Evolutionary conservation across 139 green algal species (phyloP).

Genomic region (Desmodesmus armatus): DNA sequence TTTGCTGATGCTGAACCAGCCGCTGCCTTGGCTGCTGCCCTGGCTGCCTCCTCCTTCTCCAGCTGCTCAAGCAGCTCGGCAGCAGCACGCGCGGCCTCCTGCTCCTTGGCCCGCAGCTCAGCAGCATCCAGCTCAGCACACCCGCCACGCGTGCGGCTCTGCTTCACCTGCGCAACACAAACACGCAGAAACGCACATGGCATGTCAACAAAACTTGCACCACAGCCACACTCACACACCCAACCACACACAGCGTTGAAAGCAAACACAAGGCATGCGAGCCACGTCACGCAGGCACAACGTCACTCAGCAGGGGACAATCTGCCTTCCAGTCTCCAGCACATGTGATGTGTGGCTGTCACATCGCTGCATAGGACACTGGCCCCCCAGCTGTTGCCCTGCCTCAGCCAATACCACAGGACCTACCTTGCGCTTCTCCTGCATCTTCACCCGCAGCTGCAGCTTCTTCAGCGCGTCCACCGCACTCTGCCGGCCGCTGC

Average conservation of each 20-base stretch:
- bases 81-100: constrained; percentile 40
- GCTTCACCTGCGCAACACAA: constrained; percentile 14
- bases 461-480: constrained; percentile 48
- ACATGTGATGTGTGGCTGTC: neutral
- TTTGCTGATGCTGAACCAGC: no score
- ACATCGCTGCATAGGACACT: neutral
- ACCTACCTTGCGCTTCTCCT: constrained; percentile 44
- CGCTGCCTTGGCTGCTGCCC: constrained; percentile 31
- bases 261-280: neutral
- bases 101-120: constrained; percentile 29
- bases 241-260: no score
- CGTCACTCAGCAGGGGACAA: neutral
- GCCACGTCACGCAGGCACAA: neutral
- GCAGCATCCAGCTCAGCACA: constrained; percentile 31
- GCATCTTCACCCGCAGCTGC: constrained; percentile 52
- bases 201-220: neutral
- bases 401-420: neutral
- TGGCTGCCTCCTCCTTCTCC: constrained; percentile 45
- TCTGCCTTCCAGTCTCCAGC: neutral
- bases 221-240: neutral
- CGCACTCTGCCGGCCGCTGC: constrained; percentile 42
- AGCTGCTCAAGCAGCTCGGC: constrained; percentile 44
- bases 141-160: neutral
- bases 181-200: no score
- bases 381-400: neutral